Evolutionary conservation across 2,329 filamentous ascomycete species (phyloP).

Genomic region (Exophiala phaeomuriformis): DNA sequence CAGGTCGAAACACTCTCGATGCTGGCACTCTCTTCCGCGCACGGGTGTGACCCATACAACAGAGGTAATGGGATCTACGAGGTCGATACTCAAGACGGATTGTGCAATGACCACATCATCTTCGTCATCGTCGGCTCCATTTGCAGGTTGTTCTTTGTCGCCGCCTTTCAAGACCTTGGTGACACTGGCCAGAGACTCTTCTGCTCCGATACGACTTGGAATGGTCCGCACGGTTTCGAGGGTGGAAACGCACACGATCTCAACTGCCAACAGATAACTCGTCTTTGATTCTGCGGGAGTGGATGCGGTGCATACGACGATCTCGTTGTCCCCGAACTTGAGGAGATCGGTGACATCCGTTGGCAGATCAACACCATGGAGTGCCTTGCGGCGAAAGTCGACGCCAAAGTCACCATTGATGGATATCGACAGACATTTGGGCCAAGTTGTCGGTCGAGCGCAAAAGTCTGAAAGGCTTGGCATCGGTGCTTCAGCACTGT

Average conservation of each 20-base stretch:
- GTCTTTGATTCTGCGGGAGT: constrained; percentile 29
- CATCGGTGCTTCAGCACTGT: neutral
- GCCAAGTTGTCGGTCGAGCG: constrained; percentile 61
- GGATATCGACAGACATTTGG: constrained; percentile 58
- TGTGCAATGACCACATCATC: constrained; percentile 58
- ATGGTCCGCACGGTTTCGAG: constrained; percentile 35
- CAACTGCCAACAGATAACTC: constrained; percentile 59
- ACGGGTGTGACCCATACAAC: constrained; percentile 63
- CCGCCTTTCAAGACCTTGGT: constrained; percentile 24
- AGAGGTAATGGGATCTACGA: constrained; percentile 61
- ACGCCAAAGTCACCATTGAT: constrained; percentile 51
- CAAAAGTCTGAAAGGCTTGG: constrained; percentile 28
- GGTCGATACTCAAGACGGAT: constrained; percentile 53
- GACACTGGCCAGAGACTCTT: constrained; percentile 53
- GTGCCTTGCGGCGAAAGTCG: constrained; percentile 58
- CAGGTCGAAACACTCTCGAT: constrained; percentile 86
- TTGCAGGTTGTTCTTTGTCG: constrained; percentile 16
- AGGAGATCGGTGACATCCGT: constrained; percentile 63
- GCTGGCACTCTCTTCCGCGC: constrained; percentile 61
- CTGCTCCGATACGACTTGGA: constrained; percentile 39
- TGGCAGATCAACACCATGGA: constrained; percentile 69
- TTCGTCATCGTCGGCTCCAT: constrained; percentile 41
- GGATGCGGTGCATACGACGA: constrained; percentile 49
- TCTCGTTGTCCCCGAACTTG: constrained; percentile 51
- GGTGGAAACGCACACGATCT: constrained; percentile 54